phyloP scores from a whole-genome alignment of 345 rosid genomes.

The Bruguiera gymnorhiza region DNA sequence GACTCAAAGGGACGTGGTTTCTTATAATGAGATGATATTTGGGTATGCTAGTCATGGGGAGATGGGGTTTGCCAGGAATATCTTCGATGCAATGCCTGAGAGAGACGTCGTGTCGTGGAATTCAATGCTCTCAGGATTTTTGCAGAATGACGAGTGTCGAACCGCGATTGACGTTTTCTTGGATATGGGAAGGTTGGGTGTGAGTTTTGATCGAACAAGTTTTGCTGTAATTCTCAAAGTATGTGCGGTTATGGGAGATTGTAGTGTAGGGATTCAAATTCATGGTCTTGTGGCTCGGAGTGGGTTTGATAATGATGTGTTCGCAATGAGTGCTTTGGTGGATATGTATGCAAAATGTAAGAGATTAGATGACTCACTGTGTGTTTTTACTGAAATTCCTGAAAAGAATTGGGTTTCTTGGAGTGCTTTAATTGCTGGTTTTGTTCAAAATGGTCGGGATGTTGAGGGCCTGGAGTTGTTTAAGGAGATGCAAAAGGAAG shows the following conservation, averaged over 20 bases:
- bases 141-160: slow-evolving; percentile 48
- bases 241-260: slow-evolving; percentile 49
- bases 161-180: slow-evolving; percentile 46
- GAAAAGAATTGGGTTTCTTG: slow-evolving; percentile 74
- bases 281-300: slow-evolving; percentile 53
- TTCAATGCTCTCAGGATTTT: slow-evolving; percentile 73
- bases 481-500: slow-evolving; percentile 60
- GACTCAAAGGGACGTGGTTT: slow-evolving; percentile 57
- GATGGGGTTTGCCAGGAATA: slow-evolving; percentile 44
- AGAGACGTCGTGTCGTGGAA: slow-evolving; percentile 90
- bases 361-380: slow-evolving; percentile 50
- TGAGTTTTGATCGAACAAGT: slow-evolving; percentile 46
- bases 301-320: slow-evolving; percentile 62
- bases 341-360: slow-evolving; percentile 89
- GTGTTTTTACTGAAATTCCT: slow-evolving; percentile 53
- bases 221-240: slow-evolving; percentile 63
- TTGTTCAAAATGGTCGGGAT: slow-evolving; percentile 57
- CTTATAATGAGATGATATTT: slow-evolving; percentile 67
- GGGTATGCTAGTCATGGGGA: slow-evolving; percentile 51
- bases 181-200: slow-evolving; percentile 51
- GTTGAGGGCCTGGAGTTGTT: slow-evolving; percentile 54
- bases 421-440: slow-evolving; percentile 84
- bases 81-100: slow-evolving; percentile 54
- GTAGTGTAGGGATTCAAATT: slow-evolving; percentile 56
- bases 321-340: slow-evolving; percentile 73